Evolutionary conservation across 176 grass and related monocot genomes (phyloP).

Genomic region (Zoysia japonica): DNA sequence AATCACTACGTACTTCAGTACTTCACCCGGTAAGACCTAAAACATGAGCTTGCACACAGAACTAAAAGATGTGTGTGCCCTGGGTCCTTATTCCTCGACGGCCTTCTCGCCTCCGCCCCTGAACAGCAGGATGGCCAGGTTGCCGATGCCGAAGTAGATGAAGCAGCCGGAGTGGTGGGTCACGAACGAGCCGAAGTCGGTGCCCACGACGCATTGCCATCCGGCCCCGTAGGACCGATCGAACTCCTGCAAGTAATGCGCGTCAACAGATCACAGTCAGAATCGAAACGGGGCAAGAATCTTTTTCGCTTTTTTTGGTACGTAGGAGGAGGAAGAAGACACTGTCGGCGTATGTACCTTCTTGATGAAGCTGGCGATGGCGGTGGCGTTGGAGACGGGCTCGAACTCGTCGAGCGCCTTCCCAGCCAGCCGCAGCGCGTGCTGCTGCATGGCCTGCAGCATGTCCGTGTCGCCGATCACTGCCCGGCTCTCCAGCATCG

Average conservation of each 20-base stretch:
- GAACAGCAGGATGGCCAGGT: slow-evolving; percentile 65
- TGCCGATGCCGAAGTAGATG: slow-evolving; percentile 72
- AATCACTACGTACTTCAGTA: not conserved
- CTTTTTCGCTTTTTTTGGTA: not conserved
- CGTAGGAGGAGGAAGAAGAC: not conserved
- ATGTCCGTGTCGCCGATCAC: slow-evolving; percentile 68
- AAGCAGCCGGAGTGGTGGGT: slow-evolving; percentile 63
- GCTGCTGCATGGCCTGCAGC: slow-evolving; percentile 47
- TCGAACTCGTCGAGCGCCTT: slow-evolving; percentile 64
- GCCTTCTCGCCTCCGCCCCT: slow-evolving; percentile 29
- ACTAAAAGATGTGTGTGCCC: not conserved
- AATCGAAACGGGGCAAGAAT: not conserved
- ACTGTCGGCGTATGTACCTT: slow-evolving; percentile 19
- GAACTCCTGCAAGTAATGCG: slow-evolving; percentile 41
- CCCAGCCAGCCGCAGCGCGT: slow-evolving; percentile 49
- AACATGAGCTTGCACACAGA: not conserved
- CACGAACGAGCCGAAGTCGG: slow-evolving; percentile 62
- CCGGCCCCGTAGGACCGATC: slow-evolving; percentile 48
- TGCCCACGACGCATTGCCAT: slow-evolving; percentile 68
- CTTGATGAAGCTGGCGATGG: slow-evolving; percentile 61
- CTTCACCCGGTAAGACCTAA: not conserved
- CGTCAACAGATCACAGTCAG: not conserved
- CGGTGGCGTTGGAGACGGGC: slow-evolving; percentile 40
- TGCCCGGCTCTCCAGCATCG: slow-evolving; percentile 67
- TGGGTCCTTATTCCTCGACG: slow-evolving; percentile 16